These are phyloP conservation scores for Colletotrichum neosansevieriae DNA, from an alignment of 2,329 filamentous ascomycete species.

Conservation along the genomic window DNA sequence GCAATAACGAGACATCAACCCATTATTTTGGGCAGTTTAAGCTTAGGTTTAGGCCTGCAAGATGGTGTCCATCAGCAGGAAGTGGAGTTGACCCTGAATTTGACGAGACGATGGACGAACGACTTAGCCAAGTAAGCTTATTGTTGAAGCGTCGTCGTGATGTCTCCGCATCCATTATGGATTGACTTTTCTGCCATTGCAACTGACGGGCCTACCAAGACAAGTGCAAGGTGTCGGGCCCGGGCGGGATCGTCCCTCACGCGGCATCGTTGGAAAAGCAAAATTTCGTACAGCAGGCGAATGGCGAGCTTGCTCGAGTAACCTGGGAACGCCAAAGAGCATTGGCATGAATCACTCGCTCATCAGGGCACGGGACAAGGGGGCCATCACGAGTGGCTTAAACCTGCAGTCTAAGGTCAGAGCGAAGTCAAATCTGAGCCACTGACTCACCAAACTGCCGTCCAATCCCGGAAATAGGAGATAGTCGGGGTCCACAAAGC, in stretches of 20 bases:
- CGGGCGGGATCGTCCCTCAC: background rate
- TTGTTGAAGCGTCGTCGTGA: slow-evolving; percentile 2
- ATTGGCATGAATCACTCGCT: slow-evolving; percentile 22
- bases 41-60: background rate
- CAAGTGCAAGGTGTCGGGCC: background rate
- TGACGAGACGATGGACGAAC: background rate
- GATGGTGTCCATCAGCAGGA: background rate
- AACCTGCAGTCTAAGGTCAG: slow-evolving; percentile 5
- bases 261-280: background rate
- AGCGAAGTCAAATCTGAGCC: slow-evolving; percentile 2
- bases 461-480: slow-evolving; percentile 14
- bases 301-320: slow-evolving; percentile 8
- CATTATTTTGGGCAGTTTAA: slow-evolving; percentile 8
- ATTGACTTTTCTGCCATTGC: background rate
- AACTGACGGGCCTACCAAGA: background rate
- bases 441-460: slow-evolving; percentile 6
- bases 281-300: slow-evolving; percentile 11
- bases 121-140: slow-evolving; percentile 2
- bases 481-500: slow-evolving; percentile 9
- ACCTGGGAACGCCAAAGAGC: background rate
- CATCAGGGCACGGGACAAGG: background rate
- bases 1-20: background rate
- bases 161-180: background rate
- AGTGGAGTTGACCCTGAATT: slow-evolving; percentile 6
- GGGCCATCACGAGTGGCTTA: slow-evolving; percentile 22